These are phyloP conservation scores for Selenicereus undatus DNA, from an alignment of 148 eudicot genomes.

Conservation along the genomic window DNA sequence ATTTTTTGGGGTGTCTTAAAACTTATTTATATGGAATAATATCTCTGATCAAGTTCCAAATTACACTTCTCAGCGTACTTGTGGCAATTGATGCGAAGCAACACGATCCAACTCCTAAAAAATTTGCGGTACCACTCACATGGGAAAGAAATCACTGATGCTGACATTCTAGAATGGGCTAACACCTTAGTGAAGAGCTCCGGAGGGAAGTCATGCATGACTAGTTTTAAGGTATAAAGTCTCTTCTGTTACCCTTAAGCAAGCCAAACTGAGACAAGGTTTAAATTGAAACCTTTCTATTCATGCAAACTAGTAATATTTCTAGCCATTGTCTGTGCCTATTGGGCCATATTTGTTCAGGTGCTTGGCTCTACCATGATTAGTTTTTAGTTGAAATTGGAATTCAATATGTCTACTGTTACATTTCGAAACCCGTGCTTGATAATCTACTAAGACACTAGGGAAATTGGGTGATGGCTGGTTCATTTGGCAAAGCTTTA, in stretches of 20 bases:
- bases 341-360: background rate
- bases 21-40: background rate
- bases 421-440: background rate
- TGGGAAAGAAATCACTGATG: slow-evolving; percentile 88
- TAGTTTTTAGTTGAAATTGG: too few relatives aligned
- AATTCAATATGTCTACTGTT: too few relatives aligned
- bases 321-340: too few relatives aligned
- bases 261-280: too few relatives aligned
- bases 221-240: slow-evolving; percentile 80
- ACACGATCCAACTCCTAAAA: slow-evolving; percentile 93
- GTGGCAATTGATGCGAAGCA: slow-evolving; percentile 97
- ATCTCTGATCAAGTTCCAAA: background rate
- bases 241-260: background rate
- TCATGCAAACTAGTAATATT: background rate
- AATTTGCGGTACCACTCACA: slow-evolving; percentile 82
- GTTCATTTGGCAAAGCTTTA: too few relatives aligned
- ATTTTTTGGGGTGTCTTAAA: background rate
- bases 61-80: slow-evolving; percentile 71
- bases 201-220: slow-evolving; percentile 67
- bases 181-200: slow-evolving; percentile 66
- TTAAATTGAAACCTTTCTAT: background rate
- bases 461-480: too few relatives aligned
- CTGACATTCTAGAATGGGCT: slow-evolving; percentile 93
- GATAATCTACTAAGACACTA: background rate
- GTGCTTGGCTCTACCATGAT: background rate